Percentiles rank a stretch among this genome's conserved stretches.
Evolutionary conservation across 371 early-diverging fungal genomes (phyloP).

Genomic region (Rhizopus delemar): DNA sequence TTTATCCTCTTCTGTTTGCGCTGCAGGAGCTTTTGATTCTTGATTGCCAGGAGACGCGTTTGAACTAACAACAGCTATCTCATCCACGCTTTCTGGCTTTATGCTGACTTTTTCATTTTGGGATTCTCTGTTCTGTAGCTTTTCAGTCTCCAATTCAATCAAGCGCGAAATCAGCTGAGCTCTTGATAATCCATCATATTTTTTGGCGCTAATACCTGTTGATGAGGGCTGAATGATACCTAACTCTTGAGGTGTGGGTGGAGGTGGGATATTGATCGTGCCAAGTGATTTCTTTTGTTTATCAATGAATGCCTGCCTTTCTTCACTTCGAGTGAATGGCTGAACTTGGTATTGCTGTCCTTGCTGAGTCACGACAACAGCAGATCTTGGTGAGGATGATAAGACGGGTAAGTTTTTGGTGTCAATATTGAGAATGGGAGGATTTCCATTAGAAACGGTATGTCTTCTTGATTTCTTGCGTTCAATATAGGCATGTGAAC

Average conservation of each 20-base stretch:
- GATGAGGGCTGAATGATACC: conserved; percentile 17
- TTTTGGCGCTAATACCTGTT: conserved; percentile 9
- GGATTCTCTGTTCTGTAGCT: background rate
- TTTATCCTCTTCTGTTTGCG: conserved; percentile 20
- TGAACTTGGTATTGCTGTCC: background rate
- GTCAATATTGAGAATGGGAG: conserved; percentile 26
- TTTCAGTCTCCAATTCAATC: conserved; percentile 22
- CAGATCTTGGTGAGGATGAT: conserved; percentile 20
- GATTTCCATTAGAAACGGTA: conserved; percentile 26
- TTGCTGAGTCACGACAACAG: conserved; percentile 7
- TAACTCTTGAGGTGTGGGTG: conserved; percentile 43
- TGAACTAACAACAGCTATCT: background rate
- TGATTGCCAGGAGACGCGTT: conserved; percentile 3
- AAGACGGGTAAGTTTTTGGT: conserved; percentile 16
- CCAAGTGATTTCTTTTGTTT: conserved; percentile 27
- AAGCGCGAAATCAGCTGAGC: conserved; percentile 29
- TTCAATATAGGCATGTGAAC: background rate
- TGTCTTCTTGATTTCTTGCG: conserved; percentile 30
- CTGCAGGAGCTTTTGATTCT: background rate
- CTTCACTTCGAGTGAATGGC: conserved; percentile 7
- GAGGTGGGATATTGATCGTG: conserved; percentile 30
- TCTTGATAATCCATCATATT: conserved; percentile 28
- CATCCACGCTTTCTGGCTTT: conserved; percentile 18
- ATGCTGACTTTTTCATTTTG: background rate
- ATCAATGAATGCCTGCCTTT: conserved; percentile 18